These are phyloP conservation scores for Curvularia sp. DNA, from an alignment of 2,329 filamentous ascomycete genomes.

Conservation along the genomic window DNA sequence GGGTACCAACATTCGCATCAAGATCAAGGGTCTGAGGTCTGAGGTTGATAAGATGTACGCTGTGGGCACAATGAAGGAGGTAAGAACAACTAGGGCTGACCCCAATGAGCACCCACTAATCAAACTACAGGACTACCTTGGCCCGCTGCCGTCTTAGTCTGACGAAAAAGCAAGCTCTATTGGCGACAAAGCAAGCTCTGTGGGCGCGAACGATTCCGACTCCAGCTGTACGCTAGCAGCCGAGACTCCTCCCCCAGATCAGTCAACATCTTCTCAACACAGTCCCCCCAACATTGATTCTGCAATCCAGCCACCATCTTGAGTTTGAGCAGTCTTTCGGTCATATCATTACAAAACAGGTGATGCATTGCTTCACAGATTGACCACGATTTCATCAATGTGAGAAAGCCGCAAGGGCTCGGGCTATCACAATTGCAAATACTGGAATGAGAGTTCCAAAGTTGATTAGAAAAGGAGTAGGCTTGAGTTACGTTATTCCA, in stretches of 20 bases:
- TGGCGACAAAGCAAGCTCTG: slow-evolving; percentile 1
- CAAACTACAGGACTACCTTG: slow-evolving; percentile 50
- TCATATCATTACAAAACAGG: slow-evolving; percentile 3
- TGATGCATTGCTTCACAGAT: slow-evolving; percentile 4
- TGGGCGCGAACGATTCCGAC: background rate
- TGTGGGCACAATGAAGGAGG: slow-evolving; percentile 94
- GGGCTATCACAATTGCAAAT: background rate
- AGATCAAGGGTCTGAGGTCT: slow-evolving; percentile 90
- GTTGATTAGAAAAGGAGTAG: background rate
- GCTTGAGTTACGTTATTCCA: slow-evolving; percentile 5
- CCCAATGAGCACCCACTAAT: slow-evolving; percentile 22
- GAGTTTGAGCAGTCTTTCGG: slow-evolving; percentile 2
- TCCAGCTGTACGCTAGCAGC: slow-evolving; percentile 1
- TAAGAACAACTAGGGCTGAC: slow-evolving; percentile 23
- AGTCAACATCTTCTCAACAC: background rate
- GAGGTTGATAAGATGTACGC: slow-evolving; percentile 96
- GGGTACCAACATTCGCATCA: slow-evolving; percentile 89
- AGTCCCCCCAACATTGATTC: background rate
- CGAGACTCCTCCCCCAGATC: background rate
- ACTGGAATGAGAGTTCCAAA: slow-evolving; percentile 1
- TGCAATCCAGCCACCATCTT: background rate
- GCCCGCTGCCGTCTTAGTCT: slow-evolving; percentile 44
- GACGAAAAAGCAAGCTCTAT: background rate
- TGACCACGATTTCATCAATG: background rate
- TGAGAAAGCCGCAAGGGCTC: slow-evolving; percentile 3